Base-by-base conservation (phyloP, 495 filamentous ascomycete genomes). In the Parmelia sp. region DNA sequence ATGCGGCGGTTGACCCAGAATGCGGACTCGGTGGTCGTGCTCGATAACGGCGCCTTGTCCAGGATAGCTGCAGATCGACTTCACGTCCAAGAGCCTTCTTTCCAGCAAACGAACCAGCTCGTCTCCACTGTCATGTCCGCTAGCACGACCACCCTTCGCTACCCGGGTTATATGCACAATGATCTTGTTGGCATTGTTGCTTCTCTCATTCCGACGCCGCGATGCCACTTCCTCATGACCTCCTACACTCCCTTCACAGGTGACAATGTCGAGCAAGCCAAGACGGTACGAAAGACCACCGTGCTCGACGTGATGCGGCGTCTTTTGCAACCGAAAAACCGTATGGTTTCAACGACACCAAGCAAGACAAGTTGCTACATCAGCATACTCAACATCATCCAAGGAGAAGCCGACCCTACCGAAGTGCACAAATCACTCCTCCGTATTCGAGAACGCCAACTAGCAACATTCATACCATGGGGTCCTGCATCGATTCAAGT, bases 131-230 rank as follows among this genome's bases (percentile, higher is more conserved):
- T 98, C 68, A 98, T 98, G 94, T 97, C 92, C 31, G 94, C 95
- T 14, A 93, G 90, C 70, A 98, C 94, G 2, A 96, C 92, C 9
- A 96, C 94, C 11, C 87, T 98, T 39, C 84, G 94, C 64, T 97
- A 98, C 74, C 94, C 94, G 2, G 94, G 95, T 33, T 98, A 98
- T 72, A 97, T 98, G 95, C 94, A 98, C 78, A 98, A 98, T 73
- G 94, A 98, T 72, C 88, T 98, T 11, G 93, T 95, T 67, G 91
- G 92, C 71, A 97, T 98, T 71, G 86, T 97, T 56, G 95, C 94
- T 44, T 95, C 92, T 27, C 82, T 98, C 9, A 97, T 98, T 58
- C 94, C 94, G 12, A 97, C 92, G 0, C 94, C 94, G 19, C 89
- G 94, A 62, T 95, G 91, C 74, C 94, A 98, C 74, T 98, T 98